phyloP scores from a whole-genome alignment of 2,329 filamentous ascomycete genomes.

The Colletotrichum chlorophyti region DNA sequence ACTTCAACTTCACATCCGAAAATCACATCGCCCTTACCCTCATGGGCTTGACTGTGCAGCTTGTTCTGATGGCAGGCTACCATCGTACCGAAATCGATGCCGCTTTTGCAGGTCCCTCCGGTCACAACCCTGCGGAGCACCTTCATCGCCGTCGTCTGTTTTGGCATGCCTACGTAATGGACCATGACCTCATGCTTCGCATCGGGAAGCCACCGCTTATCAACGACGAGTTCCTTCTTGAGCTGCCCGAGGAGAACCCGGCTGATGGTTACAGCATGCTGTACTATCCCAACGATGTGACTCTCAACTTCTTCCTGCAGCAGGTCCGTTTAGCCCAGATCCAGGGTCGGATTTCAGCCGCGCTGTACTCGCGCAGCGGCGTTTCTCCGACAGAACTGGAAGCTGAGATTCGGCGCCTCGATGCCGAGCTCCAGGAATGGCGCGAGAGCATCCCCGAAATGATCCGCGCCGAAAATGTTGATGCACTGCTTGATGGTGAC shows the following conservation, averaged over 20 bases:
- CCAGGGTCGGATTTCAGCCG: constrained; percentile 1
- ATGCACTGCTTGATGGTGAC: constrained; percentile 16
- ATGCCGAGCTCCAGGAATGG: constrained; percentile 23
- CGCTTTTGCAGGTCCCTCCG: neutral
- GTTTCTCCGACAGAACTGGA: constrained; percentile 14
- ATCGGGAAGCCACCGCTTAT: constrained; percentile 24
- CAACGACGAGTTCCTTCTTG: constrained; percentile 20
- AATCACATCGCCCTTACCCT: constrained; percentile 10
- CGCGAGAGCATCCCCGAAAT: constrained; percentile 21
- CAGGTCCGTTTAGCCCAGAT: constrained; percentile 24
- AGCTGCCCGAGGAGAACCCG: constrained; percentile 22
- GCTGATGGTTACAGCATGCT: constrained; percentile 19
- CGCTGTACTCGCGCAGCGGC: constrained; percentile 8
- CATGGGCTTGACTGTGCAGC: constrained; percentile 8
- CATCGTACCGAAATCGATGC: neutral
- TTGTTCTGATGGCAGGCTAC: constrained; percentile 17
- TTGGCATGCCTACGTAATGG: constrained; percentile 18
- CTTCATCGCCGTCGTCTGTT: constrained; percentile 18
- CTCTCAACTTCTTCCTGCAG: constrained; percentile 23
- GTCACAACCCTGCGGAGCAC: neutral
- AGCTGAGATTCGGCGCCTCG: constrained; percentile 18
- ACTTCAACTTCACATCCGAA: constrained; percentile 18
- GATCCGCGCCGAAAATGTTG: constrained; percentile 20
- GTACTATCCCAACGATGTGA: constrained; percentile 18
- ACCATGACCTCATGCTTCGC: constrained; percentile 16